These are phyloP conservation scores for Fusarium fracticaudum DNA, from an alignment of 2,329 filamentous ascomycete species.

Conservation along the genomic window DNA sequence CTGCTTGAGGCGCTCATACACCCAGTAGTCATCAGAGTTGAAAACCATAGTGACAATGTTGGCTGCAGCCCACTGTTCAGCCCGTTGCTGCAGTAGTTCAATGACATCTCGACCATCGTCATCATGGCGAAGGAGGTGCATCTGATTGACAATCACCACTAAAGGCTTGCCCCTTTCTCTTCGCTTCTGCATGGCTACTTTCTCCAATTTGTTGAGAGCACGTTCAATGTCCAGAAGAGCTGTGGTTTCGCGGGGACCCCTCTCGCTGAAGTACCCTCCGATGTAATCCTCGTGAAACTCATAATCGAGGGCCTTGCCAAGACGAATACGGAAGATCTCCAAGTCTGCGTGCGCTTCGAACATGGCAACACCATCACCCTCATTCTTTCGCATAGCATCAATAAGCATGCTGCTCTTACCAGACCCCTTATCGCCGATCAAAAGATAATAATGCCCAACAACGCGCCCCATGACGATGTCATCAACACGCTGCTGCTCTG, in stretches of 20 bases:
- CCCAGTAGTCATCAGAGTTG: slow-evolving; percentile 98
- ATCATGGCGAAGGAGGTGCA: slow-evolving; percentile 90
- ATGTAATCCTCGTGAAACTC: slow-evolving; percentile 99
- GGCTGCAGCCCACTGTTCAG: slow-evolving; percentile 94
- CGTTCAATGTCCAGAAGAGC: slow-evolving; percentile 95
- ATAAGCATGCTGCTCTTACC: slow-evolving; percentile 97
- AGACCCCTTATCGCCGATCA: slow-evolving; percentile 95
- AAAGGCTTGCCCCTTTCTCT: slow-evolving; percentile 72
- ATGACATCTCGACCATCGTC: slow-evolving; percentile 93
- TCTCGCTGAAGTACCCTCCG: slow-evolving; percentile 93
- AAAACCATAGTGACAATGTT: slow-evolving; percentile 92
- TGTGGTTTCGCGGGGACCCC: slow-evolving; percentile 89
- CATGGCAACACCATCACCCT: slow-evolving; percentile 92
- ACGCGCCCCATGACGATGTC: slow-evolving; percentile 79
- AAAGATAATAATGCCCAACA: slow-evolving; percentile 86
- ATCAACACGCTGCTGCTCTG: slow-evolving; percentile 85
- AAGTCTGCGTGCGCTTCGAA: slow-evolving; percentile 95
- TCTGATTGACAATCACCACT: slow-evolving; percentile 93
- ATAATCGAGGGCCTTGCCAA: slow-evolving; percentile 94
- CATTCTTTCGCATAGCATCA: slow-evolving; percentile 91
- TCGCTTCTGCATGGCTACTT: slow-evolving; percentile 82
- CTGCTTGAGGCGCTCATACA: slow-evolving; percentile 93
- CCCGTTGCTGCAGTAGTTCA: slow-evolving; percentile 93
- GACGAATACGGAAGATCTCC: slow-evolving; percentile 91
- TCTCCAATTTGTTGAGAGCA: slow-evolving; percentile 97